Percentiles rank a stretch among this genome's conserved stretches.
phyloP scores from a whole-genome alignment of 2,329 filamentous ascomycete genomes.

The Colletotrichum spaethianum region DNA sequence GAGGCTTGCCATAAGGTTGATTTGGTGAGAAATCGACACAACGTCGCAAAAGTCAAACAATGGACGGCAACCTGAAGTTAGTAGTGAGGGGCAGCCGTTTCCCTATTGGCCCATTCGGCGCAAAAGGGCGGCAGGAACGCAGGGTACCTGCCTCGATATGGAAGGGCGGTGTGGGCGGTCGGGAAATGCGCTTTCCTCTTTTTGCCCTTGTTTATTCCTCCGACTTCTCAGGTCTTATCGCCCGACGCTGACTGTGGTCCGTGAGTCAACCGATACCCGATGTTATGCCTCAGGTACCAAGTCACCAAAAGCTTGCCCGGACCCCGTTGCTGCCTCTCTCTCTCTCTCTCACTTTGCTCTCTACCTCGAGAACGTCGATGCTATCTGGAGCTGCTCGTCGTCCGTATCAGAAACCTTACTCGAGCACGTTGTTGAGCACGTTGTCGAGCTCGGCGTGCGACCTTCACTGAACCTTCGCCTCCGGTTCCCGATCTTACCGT shows the following conservation, averaged over 20 bases:
- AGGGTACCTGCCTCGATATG: slow-evolving; percentile 38
- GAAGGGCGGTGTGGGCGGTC: slow-evolving; percentile 35
- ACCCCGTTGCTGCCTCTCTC: no score
- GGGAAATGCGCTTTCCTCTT: slow-evolving; percentile 11
- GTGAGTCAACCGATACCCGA: neutral
- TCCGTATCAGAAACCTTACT: neutral
- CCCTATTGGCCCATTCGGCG: slow-evolving; percentile 17
- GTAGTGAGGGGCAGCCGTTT: slow-evolving; percentile 19
- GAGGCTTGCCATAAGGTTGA: neutral
- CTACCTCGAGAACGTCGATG: neutral
- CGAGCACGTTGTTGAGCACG: neutral
- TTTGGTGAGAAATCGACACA: neutral
- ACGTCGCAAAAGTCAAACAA: slow-evolving; percentile 22
- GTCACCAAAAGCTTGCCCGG: neutral
- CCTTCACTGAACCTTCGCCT: neutral
- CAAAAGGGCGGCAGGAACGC: slow-evolving; percentile 33
- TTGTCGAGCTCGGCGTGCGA: neutral
- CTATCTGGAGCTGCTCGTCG: neutral
- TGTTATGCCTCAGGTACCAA: neutral
- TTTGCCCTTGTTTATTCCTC: neutral
- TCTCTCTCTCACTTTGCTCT: neutral
- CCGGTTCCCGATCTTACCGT: slow-evolving; percentile 1
- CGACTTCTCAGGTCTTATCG: neutral
- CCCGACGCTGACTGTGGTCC: neutral
- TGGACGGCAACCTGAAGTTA: neutral